Percentiles rank a stretch among this genome's conserved stretches.
These are phyloP conservation scores for Plasmodium knowlesi DNA, from an alignment of 169 alveolate species.

Conservation along the genomic window DNA sequence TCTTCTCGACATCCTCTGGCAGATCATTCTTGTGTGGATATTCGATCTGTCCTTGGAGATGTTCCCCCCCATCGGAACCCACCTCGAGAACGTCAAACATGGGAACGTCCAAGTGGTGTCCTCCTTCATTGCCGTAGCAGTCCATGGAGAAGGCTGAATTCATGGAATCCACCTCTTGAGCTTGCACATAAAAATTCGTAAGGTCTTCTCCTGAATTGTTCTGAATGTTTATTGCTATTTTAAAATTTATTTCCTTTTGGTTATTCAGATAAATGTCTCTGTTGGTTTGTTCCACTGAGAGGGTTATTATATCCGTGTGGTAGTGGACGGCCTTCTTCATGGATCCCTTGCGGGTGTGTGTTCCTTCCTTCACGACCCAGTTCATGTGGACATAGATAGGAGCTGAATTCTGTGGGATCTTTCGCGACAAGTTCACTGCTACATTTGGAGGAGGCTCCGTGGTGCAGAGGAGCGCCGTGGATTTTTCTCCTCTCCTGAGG, in stretches of 20 bases:
- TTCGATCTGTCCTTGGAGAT: background rate
- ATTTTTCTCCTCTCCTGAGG: constrained; percentile 30
- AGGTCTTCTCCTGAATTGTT: constrained; percentile 40
- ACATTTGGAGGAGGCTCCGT: background rate
- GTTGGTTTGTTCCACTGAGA: constrained; percentile 14
- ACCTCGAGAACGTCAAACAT: background rate
- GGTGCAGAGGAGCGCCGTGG: constrained; percentile 7
- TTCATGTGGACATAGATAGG: constrained; percentile 8
- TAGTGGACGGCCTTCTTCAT: constrained; percentile 5
- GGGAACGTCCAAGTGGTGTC: background rate
- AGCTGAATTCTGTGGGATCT: background rate
- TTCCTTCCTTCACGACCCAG: constrained; percentile 13
- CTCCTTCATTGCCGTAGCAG: background rate
- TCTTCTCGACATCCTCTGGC: background rate
- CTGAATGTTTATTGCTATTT: constrained; percentile 36
- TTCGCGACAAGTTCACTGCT: background rate
- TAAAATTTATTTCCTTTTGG: constrained; percentile 19
- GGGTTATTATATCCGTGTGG: constrained; percentile 25
- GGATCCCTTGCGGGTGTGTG: constrained; percentile 1
- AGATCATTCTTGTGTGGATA: background rate
- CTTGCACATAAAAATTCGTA: constrained; percentile 47
- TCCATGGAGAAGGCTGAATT: background rate
- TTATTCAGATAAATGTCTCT: constrained; percentile 42
- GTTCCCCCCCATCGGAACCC: background rate
- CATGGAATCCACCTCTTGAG: constrained; percentile 27